phyloP scores from a whole-genome alignment of 176 grass and related monocot species.

The Tillandsia fasciculata region DNA sequence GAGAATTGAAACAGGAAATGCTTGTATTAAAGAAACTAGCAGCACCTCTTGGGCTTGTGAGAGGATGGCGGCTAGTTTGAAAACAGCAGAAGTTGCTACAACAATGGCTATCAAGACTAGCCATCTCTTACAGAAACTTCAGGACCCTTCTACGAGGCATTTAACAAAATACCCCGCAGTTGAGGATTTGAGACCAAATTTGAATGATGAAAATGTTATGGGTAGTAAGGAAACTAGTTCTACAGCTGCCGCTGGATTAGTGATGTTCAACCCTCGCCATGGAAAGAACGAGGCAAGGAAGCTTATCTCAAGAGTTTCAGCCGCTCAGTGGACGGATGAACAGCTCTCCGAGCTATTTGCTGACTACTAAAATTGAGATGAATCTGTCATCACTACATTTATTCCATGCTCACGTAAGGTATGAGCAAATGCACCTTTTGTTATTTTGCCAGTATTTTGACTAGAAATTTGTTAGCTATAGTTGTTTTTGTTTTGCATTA shows the following conservation, averaged over 20 bases:
- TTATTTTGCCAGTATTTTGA: neutral
- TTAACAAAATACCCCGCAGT: neutral
- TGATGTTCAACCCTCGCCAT: slow-evolving; percentile 1
- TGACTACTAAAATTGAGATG: slow-evolving; percentile 10
- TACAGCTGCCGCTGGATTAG: neutral
- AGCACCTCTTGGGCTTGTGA: neutral
- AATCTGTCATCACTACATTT: neutral
- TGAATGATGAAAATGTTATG: neutral
- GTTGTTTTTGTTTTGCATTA: too few species aligned
- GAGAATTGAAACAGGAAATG: neutral
- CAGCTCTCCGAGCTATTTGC: slow-evolving; percentile 17
- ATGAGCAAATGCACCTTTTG: neutral
- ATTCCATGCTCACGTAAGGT: slow-evolving; percentile 3
- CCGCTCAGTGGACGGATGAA: slow-evolving; percentile 25
- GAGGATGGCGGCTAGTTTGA: neutral
- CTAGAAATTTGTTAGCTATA: neutral
- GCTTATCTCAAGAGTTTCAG: slow-evolving; percentile 7
- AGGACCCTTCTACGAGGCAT: neutral
- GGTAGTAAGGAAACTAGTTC: neutral
- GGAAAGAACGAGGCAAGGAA: slow-evolving; percentile 2
- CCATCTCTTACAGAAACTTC: neutral
- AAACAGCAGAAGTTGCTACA: neutral
- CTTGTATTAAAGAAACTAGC: slow-evolving; percentile 4
- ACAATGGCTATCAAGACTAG: neutral
- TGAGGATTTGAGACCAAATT: neutral